Conservation (phyloP, 345 rosid species). For the Corchorus capsularis region DNA sequence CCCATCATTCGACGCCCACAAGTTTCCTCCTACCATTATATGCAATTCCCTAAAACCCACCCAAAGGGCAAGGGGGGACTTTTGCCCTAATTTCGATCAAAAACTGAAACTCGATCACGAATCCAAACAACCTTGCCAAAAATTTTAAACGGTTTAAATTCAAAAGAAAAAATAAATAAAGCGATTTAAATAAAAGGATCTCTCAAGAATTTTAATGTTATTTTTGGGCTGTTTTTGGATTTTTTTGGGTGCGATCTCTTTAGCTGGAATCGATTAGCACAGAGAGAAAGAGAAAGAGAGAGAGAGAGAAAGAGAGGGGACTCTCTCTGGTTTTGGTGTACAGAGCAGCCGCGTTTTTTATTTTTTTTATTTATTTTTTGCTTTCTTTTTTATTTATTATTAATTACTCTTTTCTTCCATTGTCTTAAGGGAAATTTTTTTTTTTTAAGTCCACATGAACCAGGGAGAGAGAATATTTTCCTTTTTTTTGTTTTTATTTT, state of each 20-base stretch:
- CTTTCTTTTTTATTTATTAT: conserved; percentile 9
- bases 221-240: conserved; percentile 16
- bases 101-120: conserved; percentile 38
- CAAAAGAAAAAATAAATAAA: conserved; percentile 6
- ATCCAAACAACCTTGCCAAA: conserved; percentile 24
- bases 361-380: neutral
- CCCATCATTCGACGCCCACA: conserved; percentile 22
- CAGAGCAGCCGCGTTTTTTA: conserved; percentile 51
- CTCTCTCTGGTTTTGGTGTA: conserved; percentile 46
- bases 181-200: conserved; percentile 9
- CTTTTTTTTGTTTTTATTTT: conserved; percentile 1
- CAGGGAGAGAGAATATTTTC: neutral
- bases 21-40: conserved; percentile 24
- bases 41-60: conserved; percentile 35
- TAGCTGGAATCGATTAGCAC: conserved; percentile 45
- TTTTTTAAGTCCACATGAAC: conserved; percentile 24
- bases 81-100: conserved; percentile 37
- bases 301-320: conserved; percentile 25
- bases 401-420: neutral
- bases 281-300: conserved; percentile 15
- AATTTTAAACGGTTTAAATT: neutral
- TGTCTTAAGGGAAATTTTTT: neutral
- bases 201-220: conserved; percentile 4
- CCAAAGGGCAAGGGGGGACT: conserved; percentile 30
- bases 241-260: conserved; percentile 41